Percentiles rank a stretch among this genome's conserved stretches.
These are phyloP conservation scores for Monilinia polystroma DNA, from an alignment of 2,329 filamentous ascomycete species.

Conservation along the genomic window DNA sequence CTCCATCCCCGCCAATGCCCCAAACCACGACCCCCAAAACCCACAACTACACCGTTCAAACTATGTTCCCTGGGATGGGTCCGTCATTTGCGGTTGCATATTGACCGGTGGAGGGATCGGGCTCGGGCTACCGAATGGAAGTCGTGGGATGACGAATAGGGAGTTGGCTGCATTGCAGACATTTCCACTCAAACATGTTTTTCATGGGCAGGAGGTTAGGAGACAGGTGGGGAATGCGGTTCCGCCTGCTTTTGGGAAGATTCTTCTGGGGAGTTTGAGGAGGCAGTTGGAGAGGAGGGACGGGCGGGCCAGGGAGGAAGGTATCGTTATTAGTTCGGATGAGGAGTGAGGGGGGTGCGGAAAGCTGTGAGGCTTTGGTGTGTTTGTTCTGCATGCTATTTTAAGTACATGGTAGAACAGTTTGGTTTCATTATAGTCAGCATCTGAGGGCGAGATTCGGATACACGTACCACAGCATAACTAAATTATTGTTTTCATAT, in stretches of 20 bases:
- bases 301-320: neutral
- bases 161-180: constrained; percentile 69
- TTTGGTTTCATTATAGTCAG: too few relatives aligned
- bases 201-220: constrained; percentile 48
- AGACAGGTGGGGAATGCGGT: constrained; percentile 78
- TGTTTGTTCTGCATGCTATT: neutral
- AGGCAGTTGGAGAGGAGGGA: constrained; percentile 27
- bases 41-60: neutral
- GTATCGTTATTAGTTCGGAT: neutral
- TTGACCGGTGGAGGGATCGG: constrained; percentile 58
- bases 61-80: constrained; percentile 45
- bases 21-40: constrained; percentile 41
- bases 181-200: constrained; percentile 61
- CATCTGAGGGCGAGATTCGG: neutral
- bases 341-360: neutral
- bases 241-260: constrained; percentile 55
- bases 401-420: neutral
- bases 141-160: constrained; percentile 59
- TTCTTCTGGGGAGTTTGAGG: constrained; percentile 31
- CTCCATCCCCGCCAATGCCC: constrained; percentile 39
- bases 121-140: constrained; percentile 64
- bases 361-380: neutral
- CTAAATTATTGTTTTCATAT: too few relatives aligned
- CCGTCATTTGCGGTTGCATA: constrained; percentile 52
- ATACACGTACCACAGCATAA: neutral